Conservation (phyloP, 495 filamentous ascomycete genomes). For the Aspergillus campestris region DNA sequence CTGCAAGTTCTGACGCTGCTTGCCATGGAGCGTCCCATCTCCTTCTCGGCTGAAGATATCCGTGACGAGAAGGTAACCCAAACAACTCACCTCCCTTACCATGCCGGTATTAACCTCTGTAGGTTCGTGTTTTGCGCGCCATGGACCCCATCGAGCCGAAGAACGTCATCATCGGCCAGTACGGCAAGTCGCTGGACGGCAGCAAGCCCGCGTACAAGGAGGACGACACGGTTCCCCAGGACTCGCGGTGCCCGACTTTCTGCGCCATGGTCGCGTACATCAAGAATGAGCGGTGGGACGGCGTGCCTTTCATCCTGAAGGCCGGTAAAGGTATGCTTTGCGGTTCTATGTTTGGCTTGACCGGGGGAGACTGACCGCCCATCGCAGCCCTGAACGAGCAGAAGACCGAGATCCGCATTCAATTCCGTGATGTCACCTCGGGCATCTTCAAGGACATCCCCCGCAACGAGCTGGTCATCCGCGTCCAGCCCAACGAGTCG, state of each 20-base stretch:
- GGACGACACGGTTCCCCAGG: slow-evolving; percentile 96
- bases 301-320: slow-evolving; percentile 99
- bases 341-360: neutral
- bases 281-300: slow-evolving; percentile 99
- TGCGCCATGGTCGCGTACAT: slow-evolving; percentile 95
- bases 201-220: slow-evolving; percentile 98
- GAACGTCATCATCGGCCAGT: slow-evolving; percentile 99
- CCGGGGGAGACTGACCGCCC: slow-evolving; percentile 3
- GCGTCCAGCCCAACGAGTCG: slow-evolving; percentile 98
- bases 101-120: neutral
- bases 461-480: slow-evolving; percentile 97
- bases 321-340: slow-evolving; percentile 76
- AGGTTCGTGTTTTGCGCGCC: slow-evolving; percentile 76
- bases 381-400: slow-evolving; percentile 85
- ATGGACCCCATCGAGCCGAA: slow-evolving; percentile 97
- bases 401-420: slow-evolving; percentile 98
- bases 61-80: slow-evolving; percentile 88
- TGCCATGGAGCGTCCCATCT: slow-evolving; percentile 97
- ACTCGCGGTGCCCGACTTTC: slow-evolving; percentile 96
- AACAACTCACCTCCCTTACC: neutral
- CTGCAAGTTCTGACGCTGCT: slow-evolving; percentile 93
- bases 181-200: slow-evolving; percentile 91
- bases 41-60: slow-evolving; percentile 96
- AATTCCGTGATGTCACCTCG: slow-evolving; percentile 98
- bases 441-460: slow-evolving; percentile 99